phyloP scores from a whole-genome alignment of 2,329 filamentous ascomycete species.

The Diaporthe amygdali region DNA sequence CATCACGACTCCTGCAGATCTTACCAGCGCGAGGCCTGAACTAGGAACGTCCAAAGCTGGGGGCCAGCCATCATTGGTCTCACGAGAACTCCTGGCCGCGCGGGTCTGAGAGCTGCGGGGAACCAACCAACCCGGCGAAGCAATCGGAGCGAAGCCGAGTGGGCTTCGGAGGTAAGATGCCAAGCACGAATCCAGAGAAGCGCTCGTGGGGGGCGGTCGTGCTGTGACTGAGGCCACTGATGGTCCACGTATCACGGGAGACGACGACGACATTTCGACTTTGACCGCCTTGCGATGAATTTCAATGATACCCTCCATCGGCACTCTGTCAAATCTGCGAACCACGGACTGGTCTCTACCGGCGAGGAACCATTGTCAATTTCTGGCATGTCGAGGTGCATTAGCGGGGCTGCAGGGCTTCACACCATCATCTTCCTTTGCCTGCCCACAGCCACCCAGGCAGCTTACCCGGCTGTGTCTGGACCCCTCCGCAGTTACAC shows the following conservation, averaged over 20 bases:
- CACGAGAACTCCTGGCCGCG: slow-evolving; percentile 3
- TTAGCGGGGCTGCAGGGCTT: slow-evolving; percentile 20
- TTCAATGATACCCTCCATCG: slow-evolving; percentile 19
- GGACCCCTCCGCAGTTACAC: slow-evolving; percentile 1
- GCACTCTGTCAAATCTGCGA: slow-evolving; percentile 11
- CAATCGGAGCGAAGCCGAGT: slow-evolving; percentile 13
- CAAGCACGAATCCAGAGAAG: background rate
- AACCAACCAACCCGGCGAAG: background rate
- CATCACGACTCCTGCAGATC: slow-evolving; percentile 13
- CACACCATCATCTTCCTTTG: slow-evolving; percentile 14
- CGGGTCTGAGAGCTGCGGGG: slow-evolving; percentile 17
- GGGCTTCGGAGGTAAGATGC: background rate
- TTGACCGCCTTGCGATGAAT: background rate
- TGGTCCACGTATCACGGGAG: background rate
- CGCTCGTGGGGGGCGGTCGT: background rate
- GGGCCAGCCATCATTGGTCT: background rate
- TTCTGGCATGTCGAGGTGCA: slow-evolving; percentile 18
- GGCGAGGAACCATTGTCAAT: slow-evolving; percentile 14
- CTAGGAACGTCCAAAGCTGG: background rate
- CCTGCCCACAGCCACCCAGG: background rate
- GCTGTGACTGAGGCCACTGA: background rate
- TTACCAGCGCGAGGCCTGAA: background rate
- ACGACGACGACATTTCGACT: background rate
- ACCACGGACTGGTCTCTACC: slow-evolving; percentile 7
- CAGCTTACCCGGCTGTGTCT: background rate